Evolutionary conservation across 441 rosid genomes (phyloP).

Genomic region (Arabidopsis lyrata): DNA sequence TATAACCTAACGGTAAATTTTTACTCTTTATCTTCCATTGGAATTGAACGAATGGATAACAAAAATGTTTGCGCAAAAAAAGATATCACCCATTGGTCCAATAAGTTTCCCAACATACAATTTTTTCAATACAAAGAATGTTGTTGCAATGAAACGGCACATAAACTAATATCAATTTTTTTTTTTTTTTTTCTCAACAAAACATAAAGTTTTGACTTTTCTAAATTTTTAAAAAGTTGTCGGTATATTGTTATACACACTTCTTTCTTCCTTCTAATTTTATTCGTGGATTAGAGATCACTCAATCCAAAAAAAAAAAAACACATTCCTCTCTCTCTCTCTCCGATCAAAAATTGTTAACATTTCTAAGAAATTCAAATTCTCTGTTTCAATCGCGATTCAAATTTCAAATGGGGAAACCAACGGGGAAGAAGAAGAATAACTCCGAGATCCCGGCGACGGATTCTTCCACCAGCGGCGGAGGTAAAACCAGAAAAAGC

Average conservation of each 20-base stretch:
- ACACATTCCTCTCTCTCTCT: slow-evolving; percentile 15
- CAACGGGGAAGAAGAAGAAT: slow-evolving; percentile 83
- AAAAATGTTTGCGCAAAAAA: no score
- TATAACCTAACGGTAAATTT: no score
- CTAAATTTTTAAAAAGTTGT: neutral
- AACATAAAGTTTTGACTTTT: slow-evolving; percentile 1
- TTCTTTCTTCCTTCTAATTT: slow-evolving; percentile 9
- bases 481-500: slow-evolving; percentile 49
- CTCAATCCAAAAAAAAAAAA: slow-evolving; percentile 19
- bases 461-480: slow-evolving; percentile 40
- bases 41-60: no score
- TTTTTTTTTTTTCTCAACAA: no score
- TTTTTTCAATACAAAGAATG: no score
- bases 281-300: slow-evolving; percentile 43
- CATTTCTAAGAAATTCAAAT: neutral
- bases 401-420: slow-evolving; percentile 73
- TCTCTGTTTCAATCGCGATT: slow-evolving; percentile 4
- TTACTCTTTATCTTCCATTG: no score
- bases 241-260: slow-evolving; percentile 20
- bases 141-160: no score
- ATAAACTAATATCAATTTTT: no score
- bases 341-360: neutral
- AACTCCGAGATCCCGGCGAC: slow-evolving; percentile 41
- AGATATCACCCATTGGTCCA: no score
- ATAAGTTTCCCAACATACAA: no score